phyloP scores from a whole-genome alignment of 1,284 basidiomycete genomes.

The Omphalotus olearius region DNA sequence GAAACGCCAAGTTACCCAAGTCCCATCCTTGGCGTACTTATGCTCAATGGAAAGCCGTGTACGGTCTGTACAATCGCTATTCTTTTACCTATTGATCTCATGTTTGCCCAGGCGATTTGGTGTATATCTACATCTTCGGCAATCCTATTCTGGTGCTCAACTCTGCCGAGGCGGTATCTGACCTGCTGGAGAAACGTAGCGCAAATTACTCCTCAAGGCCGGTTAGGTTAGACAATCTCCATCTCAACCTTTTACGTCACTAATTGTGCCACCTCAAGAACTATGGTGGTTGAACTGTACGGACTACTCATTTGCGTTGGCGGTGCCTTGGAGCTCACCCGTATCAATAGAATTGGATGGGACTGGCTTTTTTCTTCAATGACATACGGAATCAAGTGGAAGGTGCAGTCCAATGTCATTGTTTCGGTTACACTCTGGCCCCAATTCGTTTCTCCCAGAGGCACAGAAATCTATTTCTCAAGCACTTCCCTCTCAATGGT shows the following conservation, averaged over 20 bases:
- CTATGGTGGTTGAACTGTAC: constrained; percentile 44
- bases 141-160: constrained; percentile 46
- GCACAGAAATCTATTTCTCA: constrained; percentile 41
- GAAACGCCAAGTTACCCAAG: constrained; percentile 30
- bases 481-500: constrained; percentile 34
- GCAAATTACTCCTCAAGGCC: constrained; percentile 43
- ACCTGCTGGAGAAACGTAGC: constrained; percentile 42
- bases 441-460: constrained; percentile 18
- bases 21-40: constrained; percentile 45
- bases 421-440: constrained; percentile 4
- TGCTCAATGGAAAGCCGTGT: constrained; percentile 39
- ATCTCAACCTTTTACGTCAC: neutral
- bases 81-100: neutral
- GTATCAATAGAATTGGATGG: constrained; percentile 39
- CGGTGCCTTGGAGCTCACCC: neutral
- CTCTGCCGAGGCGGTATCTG: constrained; percentile 33
- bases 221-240: constrained; percentile 14
- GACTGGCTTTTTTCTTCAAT: constrained; percentile 45
- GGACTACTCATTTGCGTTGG: constrained; percentile 7
- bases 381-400: constrained; percentile 38
- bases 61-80: constrained; percentile 29
- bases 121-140: constrained; percentile 42
- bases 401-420: constrained; percentile 17
- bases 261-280: constrained; percentile 18
- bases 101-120: constrained; percentile 37